Percentiles rank a stretch among this genome's conserved stretches.
Evolutionary conservation across 176 grass and related monocot genomes (phyloP).

Genomic region (Hsuehochloa calcarea): DNA sequence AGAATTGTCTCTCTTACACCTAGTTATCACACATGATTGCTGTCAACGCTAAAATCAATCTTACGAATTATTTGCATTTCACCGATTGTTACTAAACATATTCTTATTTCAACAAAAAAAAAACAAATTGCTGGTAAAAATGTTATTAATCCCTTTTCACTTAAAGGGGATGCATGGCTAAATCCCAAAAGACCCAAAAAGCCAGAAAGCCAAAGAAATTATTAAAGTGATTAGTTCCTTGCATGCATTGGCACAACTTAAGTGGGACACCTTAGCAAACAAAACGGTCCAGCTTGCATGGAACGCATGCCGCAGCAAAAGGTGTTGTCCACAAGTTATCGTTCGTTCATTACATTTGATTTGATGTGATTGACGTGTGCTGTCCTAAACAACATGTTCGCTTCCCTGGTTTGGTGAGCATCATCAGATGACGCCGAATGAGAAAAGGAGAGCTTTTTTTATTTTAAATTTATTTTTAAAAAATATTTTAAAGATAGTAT

Average conservation of each 20-base stretch:
- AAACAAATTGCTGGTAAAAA: not conserved
- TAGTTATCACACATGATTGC: no score
- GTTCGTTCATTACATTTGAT: not conserved
- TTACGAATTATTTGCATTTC: no score
- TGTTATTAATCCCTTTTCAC: not conserved
- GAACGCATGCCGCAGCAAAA: not conserved
- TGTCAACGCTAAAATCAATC: no score
- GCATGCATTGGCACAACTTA: constrained; percentile 28
- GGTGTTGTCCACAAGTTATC: not conserved
- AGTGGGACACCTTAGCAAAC: constrained; percentile 16
- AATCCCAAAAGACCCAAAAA: not conserved
- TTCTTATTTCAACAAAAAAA: not conserved
- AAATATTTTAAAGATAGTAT: no score
- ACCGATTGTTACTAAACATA: not conserved
- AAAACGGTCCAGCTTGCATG: not conserved
- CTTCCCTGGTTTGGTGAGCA: not conserved
- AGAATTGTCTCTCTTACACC: no score
- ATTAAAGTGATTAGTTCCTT: constrained; percentile 14
- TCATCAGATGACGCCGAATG: no score
- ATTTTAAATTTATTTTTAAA: no score
- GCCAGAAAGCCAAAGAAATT: not conserved
- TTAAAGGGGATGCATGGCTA: not conserved
- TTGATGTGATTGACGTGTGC: no score
- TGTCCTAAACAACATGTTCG: not conserved
- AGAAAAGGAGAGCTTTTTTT: no score